These are phyloP conservation scores for Aspergillus panamensis DNA, from an alignment of 495 filamentous ascomycete genomes.

Conservation along the genomic window DNA sequence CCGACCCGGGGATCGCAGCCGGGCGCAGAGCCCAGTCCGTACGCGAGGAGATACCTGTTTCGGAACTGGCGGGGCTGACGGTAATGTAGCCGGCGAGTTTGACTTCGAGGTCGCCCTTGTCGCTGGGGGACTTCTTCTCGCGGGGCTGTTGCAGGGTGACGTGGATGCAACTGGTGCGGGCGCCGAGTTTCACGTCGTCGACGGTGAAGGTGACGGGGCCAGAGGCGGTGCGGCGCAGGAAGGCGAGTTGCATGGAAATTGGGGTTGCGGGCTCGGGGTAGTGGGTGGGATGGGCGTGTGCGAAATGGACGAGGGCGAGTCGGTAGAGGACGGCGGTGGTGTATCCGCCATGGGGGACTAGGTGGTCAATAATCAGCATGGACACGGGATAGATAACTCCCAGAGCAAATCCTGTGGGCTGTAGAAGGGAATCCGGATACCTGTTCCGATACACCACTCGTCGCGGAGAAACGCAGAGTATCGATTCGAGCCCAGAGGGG, in stretches of 20 bases:
- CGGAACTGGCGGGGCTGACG: constrained; percentile 56
- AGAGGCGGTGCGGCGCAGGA: constrained; percentile 62
- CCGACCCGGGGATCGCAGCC: constrained; percentile 36
- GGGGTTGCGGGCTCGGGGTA: constrained; percentile 59
- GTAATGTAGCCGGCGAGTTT: constrained; percentile 68
- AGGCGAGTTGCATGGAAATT: constrained; percentile 64
- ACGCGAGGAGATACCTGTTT: constrained; percentile 54
- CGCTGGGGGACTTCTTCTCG: constrained; percentile 17
- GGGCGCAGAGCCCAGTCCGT: constrained; percentile 52
- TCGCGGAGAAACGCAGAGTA: constrained; percentile 56
- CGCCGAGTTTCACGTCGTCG: constrained; percentile 69
- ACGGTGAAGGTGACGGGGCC: constrained; percentile 63
- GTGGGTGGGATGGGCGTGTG: constrained; percentile 55
- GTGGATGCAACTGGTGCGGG: constrained; percentile 66
- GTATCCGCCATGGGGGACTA: constrained; percentile 84
- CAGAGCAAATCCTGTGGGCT: not conserved
- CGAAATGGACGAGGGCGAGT: constrained; percentile 61
- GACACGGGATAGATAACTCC: not conserved
- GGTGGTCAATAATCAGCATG: constrained; percentile 6
- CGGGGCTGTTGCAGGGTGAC: constrained; percentile 55
- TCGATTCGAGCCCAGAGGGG: constrained; percentile 53
- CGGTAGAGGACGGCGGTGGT: constrained; percentile 62
- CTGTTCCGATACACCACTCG: constrained; percentile 71
- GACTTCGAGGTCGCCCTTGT: constrained; percentile 33
- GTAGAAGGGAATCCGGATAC: constrained; percentile 30